Percentiles rank a stretch among this genome's conserved stretches.
phyloP scores from a whole-genome alignment of 768 basidiomycete species.

The Suillus americanus region DNA sequence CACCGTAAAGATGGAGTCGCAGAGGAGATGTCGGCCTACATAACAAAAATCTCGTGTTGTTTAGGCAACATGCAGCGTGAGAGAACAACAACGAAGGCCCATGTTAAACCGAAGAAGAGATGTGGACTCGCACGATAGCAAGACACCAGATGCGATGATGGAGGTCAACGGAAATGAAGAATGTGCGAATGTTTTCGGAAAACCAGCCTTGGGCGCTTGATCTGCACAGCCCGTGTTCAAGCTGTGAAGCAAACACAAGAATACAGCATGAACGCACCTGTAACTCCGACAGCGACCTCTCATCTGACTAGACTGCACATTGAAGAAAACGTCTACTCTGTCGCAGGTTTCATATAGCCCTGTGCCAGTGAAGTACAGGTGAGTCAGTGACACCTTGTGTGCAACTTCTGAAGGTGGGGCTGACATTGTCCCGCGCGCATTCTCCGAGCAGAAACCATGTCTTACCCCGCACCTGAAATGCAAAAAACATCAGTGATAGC shows the following conservation, averaged over 20 bases:
- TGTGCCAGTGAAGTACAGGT: neutral
- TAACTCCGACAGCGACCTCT: neutral
- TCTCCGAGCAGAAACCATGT: neutral
- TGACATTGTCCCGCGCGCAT: neutral
- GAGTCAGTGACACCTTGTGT: neutral
- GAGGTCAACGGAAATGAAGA: neutral
- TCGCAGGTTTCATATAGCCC: neutral
- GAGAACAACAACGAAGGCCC: neutral
- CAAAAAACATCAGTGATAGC: neutral
- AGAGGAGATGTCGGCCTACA: too few species aligned
- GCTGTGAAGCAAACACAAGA: neutral
- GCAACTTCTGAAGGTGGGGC: neutral
- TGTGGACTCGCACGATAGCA: neutral
- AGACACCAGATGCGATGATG: neutral
- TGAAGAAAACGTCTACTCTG: neutral
- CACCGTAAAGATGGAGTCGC: too few species aligned
- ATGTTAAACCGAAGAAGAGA: too few species aligned
- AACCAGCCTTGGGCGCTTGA: neutral
- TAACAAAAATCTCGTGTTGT: neutral
- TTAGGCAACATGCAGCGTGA: neutral
- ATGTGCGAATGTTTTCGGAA: neutral
- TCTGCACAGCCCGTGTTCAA: neutral
- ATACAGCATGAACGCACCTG: neutral
- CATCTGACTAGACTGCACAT: neutral
- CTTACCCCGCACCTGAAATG: neutral